These are phyloP conservation scores for Thraustochytrium sp. DNA, from an alignment of 352 stramenopile genomes.

Conservation along the genomic window DNA sequence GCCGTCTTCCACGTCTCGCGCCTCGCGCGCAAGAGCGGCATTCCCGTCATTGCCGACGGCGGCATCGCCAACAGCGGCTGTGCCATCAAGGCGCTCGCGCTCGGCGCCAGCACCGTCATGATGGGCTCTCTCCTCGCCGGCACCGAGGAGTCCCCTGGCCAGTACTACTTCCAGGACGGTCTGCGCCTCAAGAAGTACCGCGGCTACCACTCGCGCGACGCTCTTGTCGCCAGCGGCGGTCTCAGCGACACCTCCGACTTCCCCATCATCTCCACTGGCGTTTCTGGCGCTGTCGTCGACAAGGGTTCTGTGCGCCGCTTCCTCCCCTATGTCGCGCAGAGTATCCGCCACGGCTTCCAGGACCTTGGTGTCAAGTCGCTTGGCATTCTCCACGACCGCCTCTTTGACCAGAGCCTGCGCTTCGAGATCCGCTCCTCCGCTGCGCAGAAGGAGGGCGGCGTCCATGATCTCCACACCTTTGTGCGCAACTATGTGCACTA, in stretches of 20 bases:
- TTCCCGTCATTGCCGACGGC: slow-evolving; percentile 97
- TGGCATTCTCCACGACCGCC: slow-evolving; percentile 29
- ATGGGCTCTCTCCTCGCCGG: slow-evolving; percentile 98
- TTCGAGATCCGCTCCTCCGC: slow-evolving; percentile 46
- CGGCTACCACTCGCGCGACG: slow-evolving; percentile 98
- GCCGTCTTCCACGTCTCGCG: slow-evolving; percentile 87
- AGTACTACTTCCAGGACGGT: slow-evolving; percentile 99
- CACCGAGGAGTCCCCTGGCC: slow-evolving; percentile 96
- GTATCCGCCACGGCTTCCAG: slow-evolving; percentile 85
- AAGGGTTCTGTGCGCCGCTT: slow-evolving; percentile 98
- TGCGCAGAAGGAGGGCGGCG: slow-evolving; percentile 47
- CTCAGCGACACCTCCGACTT: slow-evolving; percentile 44
- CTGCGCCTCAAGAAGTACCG: slow-evolving; percentile 99
- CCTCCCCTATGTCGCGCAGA: slow-evolving; percentile 96
- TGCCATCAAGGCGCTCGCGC: slow-evolving; percentile 96
- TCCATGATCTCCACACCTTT: slow-evolving; percentile 49
- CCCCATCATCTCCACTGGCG: slow-evolving; percentile 98
- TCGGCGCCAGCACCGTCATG: slow-evolving; percentile 98
- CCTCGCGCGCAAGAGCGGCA: slow-evolving; percentile 56
- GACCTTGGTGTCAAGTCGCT: slow-evolving; percentile 47
- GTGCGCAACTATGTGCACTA: slow-evolving; percentile 42
- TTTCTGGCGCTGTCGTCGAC: slow-evolving; percentile 96
- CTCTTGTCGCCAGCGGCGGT: slow-evolving; percentile 74
- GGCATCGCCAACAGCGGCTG: slow-evolving; percentile 96
- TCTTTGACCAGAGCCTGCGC: slow-evolving; percentile 40